phyloP scores from a whole-genome alignment of 2,329 filamentous ascomycete species.

The Cladophialophora psammophila region DNA sequence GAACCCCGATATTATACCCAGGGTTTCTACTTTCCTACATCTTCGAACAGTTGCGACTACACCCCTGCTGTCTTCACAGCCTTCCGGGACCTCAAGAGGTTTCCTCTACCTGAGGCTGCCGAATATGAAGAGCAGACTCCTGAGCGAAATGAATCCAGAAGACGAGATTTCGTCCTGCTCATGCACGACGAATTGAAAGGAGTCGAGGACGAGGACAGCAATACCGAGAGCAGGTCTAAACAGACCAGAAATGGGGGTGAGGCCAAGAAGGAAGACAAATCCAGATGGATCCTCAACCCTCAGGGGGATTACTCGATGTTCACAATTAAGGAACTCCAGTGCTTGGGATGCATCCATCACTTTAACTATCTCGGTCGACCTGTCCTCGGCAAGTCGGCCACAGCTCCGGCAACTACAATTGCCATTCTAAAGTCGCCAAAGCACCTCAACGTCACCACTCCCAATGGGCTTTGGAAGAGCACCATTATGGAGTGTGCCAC shows the following conservation, averaged over 20 bases:
- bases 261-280: neutral
- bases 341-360: constrained; percentile 31
- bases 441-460: constrained; percentile 19
- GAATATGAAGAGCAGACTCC: constrained; percentile 1
- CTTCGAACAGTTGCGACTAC: constrained; percentile 3
- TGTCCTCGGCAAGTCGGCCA: constrained; percentile 26
- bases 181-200: neutral
- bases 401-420: constrained; percentile 30
- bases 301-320: constrained; percentile 14
- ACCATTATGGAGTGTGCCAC: constrained; percentile 22
- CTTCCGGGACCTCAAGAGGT: constrained; percentile 14
- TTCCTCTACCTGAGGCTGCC: neutral
- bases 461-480: constrained; percentile 18
- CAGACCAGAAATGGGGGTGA: neutral
- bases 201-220: neutral
- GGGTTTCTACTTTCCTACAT: constrained; percentile 19
- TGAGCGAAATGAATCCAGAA: neutral
- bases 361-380: constrained; percentile 29
- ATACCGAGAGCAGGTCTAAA: neutral
- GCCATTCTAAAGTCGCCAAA: constrained; percentile 30
- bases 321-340: neutral
- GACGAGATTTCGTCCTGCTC: neutral
- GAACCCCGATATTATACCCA: neutral
- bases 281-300: neutral
- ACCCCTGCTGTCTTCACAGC: constrained; percentile 13